Conservation (phyloP, 2,329 filamentous ascomycete species). For the Aspergillus chevalieri region DNA sequence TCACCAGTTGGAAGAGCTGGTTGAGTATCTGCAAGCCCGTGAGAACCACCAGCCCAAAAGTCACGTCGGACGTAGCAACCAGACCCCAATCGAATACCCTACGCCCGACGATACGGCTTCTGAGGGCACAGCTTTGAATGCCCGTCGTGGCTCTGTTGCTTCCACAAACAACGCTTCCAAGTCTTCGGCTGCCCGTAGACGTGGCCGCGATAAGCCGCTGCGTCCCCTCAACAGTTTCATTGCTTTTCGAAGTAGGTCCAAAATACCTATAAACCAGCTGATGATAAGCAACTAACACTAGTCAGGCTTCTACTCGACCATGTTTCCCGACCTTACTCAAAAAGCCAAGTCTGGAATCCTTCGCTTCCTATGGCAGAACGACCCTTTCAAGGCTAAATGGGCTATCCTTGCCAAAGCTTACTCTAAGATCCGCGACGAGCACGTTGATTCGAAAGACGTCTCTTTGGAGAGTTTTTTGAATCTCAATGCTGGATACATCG, state of each 20-base stretch:
- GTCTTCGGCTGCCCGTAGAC: constrained; percentile 12
- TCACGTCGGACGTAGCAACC: constrained; percentile 1
- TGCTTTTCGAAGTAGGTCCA: constrained; percentile 31
- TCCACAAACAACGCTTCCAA: constrained; percentile 5
- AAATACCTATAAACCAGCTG: neutral
- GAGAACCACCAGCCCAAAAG: constrained; percentile 3
- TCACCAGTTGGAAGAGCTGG: constrained; percentile 15
- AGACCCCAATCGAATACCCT: neutral
- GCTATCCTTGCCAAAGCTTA: constrained; percentile 50
- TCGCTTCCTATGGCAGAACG: constrained; percentile 45
- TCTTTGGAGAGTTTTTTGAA: constrained; percentile 45
- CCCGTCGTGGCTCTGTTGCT: constrained; percentile 3
- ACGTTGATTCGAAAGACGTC: constrained; percentile 36
- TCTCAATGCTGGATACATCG: constrained; percentile 43
- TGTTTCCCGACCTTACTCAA: constrained; percentile 45
- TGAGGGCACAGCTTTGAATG: constrained; percentile 1
- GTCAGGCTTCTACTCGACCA: constrained; percentile 43
- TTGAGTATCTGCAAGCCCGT: constrained; percentile 12
- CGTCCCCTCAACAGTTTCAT: constrained; percentile 35
- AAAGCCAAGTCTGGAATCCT: constrained; percentile 49
- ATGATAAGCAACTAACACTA: neutral
- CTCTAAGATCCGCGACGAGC: constrained; percentile 49
- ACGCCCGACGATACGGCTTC: neutral
- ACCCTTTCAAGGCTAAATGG: constrained; percentile 49
- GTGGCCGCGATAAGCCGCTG: constrained; percentile 14